Evolutionary conservation across 768 basidiomycete species (phyloP).

Genomic region (Amanita subjunquillea): DNA sequence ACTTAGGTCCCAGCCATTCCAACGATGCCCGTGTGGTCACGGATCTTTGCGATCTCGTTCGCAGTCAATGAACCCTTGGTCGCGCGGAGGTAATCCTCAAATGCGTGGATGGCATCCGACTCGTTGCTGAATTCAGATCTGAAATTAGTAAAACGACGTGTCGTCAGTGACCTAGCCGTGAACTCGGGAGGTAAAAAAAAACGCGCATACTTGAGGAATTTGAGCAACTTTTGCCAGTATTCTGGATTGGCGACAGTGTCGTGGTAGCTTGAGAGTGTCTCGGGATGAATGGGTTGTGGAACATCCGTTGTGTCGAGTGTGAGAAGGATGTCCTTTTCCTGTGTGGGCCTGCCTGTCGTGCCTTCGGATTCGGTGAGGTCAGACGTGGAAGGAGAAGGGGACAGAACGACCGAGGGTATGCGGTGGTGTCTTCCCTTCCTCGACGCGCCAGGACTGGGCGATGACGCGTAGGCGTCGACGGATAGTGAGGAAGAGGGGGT

Average conservation of each 20-base stretch:
- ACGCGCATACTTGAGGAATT: conserved; percentile 48
- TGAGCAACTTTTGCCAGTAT: conserved; percentile 69
- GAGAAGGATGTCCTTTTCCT: conserved; percentile 58
- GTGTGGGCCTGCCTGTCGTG: conserved; percentile 12
- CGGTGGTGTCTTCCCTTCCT: conserved; percentile 43
- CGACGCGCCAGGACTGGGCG: conserved; percentile 12
- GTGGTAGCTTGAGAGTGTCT: conserved; percentile 49
- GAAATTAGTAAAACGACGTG: background rate
- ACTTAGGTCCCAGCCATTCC: conserved; percentile 77
- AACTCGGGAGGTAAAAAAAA: background rate
- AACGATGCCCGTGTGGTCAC: conserved; percentile 77
- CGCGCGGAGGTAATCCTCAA: conserved; percentile 80
- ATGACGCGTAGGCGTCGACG: conserved; percentile 16
- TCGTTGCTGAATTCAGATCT: conserved; percentile 56
- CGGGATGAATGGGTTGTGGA: conserved; percentile 30
- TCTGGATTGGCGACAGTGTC: conserved; percentile 60
- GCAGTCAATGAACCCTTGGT: conserved; percentile 75
- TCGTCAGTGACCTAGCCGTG: conserved; percentile 1
- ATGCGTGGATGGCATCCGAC: conserved; percentile 59
- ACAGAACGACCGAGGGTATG: conserved; percentile 71
- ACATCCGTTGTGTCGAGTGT: conserved; percentile 46
- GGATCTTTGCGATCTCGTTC: conserved; percentile 84
- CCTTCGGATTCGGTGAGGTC: background rate
- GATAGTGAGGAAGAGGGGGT: conserved; percentile 13
- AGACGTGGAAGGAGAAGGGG: conserved; percentile 61